These are phyloP conservation scores for Neonectria sp. DNA, from an alignment of 2,329 filamentous ascomycete genomes.

Conservation along the genomic window DNA sequence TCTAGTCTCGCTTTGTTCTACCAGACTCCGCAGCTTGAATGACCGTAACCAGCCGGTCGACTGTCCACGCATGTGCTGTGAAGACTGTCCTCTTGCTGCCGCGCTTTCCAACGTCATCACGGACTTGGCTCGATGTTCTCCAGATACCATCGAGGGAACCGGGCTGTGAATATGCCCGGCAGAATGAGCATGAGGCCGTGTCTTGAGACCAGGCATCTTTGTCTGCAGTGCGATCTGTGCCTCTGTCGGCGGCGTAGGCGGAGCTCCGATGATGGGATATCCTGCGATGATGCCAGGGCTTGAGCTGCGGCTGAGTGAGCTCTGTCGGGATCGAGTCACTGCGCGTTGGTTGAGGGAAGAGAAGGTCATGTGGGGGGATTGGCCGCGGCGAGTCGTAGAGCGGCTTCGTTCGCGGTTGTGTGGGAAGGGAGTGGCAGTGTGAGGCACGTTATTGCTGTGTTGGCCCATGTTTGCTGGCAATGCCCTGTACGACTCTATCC, in stretches of 20 bases:
- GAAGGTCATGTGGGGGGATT: conserved; percentile 8
- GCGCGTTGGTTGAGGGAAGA: conserved; percentile 19
- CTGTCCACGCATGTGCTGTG: conserved; percentile 4
- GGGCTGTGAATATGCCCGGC: conserved; percentile 20
- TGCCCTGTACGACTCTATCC: neutral
- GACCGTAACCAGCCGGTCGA: conserved; percentile 34
- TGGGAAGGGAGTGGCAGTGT: conserved; percentile 1
- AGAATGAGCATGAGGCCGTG: conserved; percentile 17
- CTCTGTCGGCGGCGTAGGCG: conserved; percentile 21
- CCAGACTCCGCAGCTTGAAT: conserved; percentile 40
- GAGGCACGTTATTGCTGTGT: neutral
- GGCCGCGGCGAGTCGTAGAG: conserved; percentile 21
- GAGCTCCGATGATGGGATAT: neutral
- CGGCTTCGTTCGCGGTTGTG: neutral
- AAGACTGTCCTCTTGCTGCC: conserved; percentile 21
- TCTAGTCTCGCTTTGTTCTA: conserved; percentile 20
- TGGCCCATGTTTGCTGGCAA: neutral
- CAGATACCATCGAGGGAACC: neutral
- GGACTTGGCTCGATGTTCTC: conserved; percentile 18
- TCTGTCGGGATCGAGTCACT: conserved; percentile 13
- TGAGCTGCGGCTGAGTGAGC: conserved; percentile 28
- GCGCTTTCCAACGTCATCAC: conserved; percentile 8
- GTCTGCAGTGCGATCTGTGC: conserved; percentile 4
- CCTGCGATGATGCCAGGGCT: conserved; percentile 1
- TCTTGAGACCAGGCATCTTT: conserved; percentile 31